Conservation (phyloP, 805 yeast genomes). For the Candida patagonica region DNA sequence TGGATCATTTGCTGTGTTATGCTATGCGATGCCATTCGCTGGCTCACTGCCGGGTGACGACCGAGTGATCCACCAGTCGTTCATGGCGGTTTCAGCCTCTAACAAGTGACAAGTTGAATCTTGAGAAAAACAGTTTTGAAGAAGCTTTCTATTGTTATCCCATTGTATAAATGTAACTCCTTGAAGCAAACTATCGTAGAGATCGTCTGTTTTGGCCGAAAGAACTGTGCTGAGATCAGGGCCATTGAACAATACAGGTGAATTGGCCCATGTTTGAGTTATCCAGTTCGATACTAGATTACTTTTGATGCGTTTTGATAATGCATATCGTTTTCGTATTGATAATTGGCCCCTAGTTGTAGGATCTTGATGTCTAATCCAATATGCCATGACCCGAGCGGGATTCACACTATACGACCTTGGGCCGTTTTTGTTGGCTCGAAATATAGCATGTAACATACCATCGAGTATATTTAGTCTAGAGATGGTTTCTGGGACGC, state of each 20-base stretch:
- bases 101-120: not conserved
- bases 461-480: constrained; percentile 47
- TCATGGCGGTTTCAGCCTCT: not conserved
- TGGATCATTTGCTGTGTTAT: not conserved
- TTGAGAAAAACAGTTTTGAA: not conserved
- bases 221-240: too few relatives aligned
- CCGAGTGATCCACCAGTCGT: not conserved
- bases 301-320: constrained; percentile 4
- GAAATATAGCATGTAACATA: constrained; percentile 32
- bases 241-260: not conserved
- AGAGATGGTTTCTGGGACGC: constrained; percentile 42
- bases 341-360: not conserved
- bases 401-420: constrained; percentile 5
- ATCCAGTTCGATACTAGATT: constrained; percentile 2
- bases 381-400: constrained; percentile 5
- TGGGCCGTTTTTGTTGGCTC: not conserved
- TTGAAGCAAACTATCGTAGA: constrained; percentile 58
- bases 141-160: constrained; percentile 24
- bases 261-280: not conserved
- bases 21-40: not conserved
- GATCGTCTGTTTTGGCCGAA: constrained; percentile 50
- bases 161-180: constrained; percentile 43
- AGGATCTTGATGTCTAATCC: constrained; percentile 5
- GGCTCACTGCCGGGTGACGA: constrained; percentile 2
- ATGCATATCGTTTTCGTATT: constrained; percentile 1